phyloP scores from a whole-genome alignment of 1,139 yeast genomes.

The Nakaseomyces nivariensis region DNA sequence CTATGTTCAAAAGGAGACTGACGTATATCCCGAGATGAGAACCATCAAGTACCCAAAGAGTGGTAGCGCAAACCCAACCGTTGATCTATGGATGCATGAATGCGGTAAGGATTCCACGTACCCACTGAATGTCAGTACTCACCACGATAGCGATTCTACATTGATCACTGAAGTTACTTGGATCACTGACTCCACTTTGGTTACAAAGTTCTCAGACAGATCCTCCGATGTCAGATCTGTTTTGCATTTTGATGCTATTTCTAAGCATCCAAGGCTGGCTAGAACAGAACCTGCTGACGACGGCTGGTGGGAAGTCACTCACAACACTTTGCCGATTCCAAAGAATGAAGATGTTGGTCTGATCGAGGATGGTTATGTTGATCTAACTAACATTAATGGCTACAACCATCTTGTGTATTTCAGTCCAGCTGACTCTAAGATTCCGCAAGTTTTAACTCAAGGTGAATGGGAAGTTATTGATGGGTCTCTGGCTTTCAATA shows the following conservation, averaged over 20 bases:
- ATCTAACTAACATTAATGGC: conserved; percentile 55
- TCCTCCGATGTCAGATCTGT: conserved; percentile 57
- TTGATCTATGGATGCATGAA: conserved; percentile 37
- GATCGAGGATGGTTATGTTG: conserved; percentile 56
- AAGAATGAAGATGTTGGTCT: conserved; percentile 37
- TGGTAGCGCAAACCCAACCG: conserved; percentile 68
- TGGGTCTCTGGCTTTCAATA: conserved; percentile 54
- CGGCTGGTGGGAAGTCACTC: conserved; percentile 78
- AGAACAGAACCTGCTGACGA: conserved; percentile 40
- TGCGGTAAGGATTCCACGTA: conserved; percentile 29
- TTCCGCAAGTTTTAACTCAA: conserved; percentile 45
- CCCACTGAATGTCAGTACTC: conserved; percentile 44
- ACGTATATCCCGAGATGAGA: conserved; percentile 57
- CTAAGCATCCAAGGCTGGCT: conserved; percentile 29
- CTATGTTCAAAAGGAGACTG: conserved; percentile 43
- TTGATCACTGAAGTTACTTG: conserved; percentile 63
- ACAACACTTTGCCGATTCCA: conserved; percentile 62
- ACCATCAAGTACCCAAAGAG: conserved; percentile 84
- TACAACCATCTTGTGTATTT: conserved; percentile 67
- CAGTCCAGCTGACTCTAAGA: conserved; percentile 40
- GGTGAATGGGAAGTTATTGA: conserved; percentile 66
- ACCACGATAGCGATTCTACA: conserved; percentile 26
- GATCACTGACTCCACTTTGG: conserved; percentile 49
- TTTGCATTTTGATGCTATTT: conserved; percentile 39
- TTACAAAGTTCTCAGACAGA: conserved; percentile 65